Percentiles rank a stretch among this genome's conserved stretches.
These are phyloP conservation scores for Gracilaria caudata DNA, from an alignment of 23 red algal species.

Conservation along the genomic window DNA sequence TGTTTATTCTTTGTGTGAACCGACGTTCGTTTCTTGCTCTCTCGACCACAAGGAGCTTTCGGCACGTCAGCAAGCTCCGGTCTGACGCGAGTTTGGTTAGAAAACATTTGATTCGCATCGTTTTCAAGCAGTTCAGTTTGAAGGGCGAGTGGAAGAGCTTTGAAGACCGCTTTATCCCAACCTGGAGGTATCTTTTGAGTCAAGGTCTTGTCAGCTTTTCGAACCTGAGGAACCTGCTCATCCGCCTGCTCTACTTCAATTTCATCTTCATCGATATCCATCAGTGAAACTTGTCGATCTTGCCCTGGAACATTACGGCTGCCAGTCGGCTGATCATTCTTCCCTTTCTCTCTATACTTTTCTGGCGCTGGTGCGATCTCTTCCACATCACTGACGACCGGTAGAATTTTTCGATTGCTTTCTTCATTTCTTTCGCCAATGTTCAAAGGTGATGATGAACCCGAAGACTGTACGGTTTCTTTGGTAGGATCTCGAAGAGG, in stretches of 20 bases:
- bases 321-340: background rate
- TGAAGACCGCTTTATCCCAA: constrained; percentile 33
- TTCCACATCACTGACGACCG: background rate
- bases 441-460: background rate
- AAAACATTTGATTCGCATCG: background rate
- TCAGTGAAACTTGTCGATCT: background rate
- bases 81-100: background rate
- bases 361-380: background rate
- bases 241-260: background rate
- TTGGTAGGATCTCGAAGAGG: background rate
- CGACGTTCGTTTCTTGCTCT: background rate
- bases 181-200: background rate
- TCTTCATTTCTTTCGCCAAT: background rate
- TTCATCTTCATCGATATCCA: background rate
- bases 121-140: background rate
- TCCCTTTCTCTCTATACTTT: background rate
- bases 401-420: background rate
- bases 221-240: background rate
- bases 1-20: background rate
- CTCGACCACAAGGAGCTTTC: background rate
- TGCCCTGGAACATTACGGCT: background rate
- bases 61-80: background rate
- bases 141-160: constrained; percentile 6
- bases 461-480: background rate
- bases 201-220: background rate